Base-by-base conservation (phyloP, 2,329 filamentous ascomycete species). In the Hymenoscyphus infarciens region DNA sequence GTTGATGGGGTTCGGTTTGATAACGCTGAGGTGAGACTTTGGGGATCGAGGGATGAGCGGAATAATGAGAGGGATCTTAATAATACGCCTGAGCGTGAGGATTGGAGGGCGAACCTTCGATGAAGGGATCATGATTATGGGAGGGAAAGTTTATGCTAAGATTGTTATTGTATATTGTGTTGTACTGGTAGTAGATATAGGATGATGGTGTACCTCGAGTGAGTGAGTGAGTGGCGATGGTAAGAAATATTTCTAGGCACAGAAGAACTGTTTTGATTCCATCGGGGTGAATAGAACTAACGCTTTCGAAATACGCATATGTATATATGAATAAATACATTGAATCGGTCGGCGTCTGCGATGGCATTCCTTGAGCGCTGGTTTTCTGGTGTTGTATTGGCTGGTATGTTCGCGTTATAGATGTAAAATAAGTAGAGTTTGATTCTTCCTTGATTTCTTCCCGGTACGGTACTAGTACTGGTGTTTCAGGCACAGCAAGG, bases 1-100 rank as follows among this genome's bases (percentile, higher is more conserved):
- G 61, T 66, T 42, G 69, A 72, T 22, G 71, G 71, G 5, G 68
- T 71, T 6, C 68, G 79, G 59, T 75, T 76, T 59, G 71, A 76
- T 15, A 67, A 69, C 60, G 69, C 67, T 15, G 67, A 70, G 33
- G 63, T 64, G 13, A 67, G 68, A 61, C 66, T 73, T 38, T 70
- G 66, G 65, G 62, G 66, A 3, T 5, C 56, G 4, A 62, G 67
- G 31, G 68, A 68, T 60, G 61, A 61, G 3, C 55, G 63, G 42
- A 66, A 65, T 58, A 66, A 70, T 38, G 67, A 56, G 42, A 62
- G 61, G 35, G 65, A 56, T 16, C 57, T 71, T 29, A 63, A 67
- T 57, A 65, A 63, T 8, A 70, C 68, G 8, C 67, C 67, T 0
- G 71, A 71, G 56, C 60, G 64, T n/a, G 70, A 72, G 56, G 68